Base-by-base conservation (phyloP, 176 grass and related monocot genomes). In the Raddia guianensis region DNA sequence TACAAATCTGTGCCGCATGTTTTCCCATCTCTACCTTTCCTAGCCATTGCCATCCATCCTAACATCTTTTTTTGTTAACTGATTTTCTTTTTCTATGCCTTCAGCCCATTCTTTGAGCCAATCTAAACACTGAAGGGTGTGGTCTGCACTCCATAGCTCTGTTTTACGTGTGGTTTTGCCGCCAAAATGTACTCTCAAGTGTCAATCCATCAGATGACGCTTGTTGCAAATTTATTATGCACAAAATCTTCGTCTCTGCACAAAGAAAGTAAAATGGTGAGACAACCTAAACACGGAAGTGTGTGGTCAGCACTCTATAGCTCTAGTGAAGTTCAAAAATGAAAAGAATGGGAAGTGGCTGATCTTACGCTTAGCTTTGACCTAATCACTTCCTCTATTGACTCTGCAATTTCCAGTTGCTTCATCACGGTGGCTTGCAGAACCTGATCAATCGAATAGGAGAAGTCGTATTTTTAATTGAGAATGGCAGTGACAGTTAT, bases 331-430 rank as follows among this genome's bases (percentile, higher is more conserved):
- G 32, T 47, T 55, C 7, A n/a, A 40, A 53, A 20, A 86, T 16
- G 15, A 47, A 78, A 83, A 6, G 6, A 56, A 76, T 77, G 49
- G 12, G 10, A 69, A 48, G 10, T 33, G 68, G 49, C 42, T 57
- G 40, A 59, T 81, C 51, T 88, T 94, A 97, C 94, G 14, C 68
- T 75, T 45, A 89, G 53, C 15, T 84, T 94, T 74, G 79, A 83
- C 20, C 72, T 70, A 76, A 90, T 86, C 20, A 90, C 80, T 82
- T 89, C 91, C n/a, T 91, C 94, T 73, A 97, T 68, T 34, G 94
- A 94, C 12, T 94, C 84, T 10, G 82, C 67, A 67, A 94, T 88
- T 86, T 97, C 91, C 51, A 97, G 77, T 88, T 97, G 94, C 78
- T 94, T 87, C 85, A 73, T 83, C 20, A 90, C 82, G 5, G 94